These are phyloP conservation scores for Marasmius fiardii DNA, from an alignment of 1,284 basidiomycete genomes.

Conservation along the genomic window DNA sequence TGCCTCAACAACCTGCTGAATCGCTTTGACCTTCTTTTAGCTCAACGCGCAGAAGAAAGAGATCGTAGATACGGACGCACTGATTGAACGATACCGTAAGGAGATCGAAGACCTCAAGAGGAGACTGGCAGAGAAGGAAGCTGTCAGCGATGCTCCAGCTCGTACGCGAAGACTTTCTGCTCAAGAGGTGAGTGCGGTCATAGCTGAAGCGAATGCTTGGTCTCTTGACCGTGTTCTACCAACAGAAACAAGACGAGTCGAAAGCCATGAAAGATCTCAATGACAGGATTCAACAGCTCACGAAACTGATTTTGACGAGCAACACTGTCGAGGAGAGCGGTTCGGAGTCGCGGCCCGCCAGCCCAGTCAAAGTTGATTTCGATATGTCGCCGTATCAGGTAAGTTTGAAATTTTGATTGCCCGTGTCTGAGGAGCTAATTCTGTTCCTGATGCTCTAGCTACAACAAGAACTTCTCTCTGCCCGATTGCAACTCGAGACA, in stretches of 20 bases:
- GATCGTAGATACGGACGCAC: conserved; percentile 87
- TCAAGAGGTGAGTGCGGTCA: conserved; percentile 51
- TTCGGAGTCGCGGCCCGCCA: conserved; percentile 63
- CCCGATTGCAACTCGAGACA: conserved; percentile 70
- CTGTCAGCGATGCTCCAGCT: conserved; percentile 32
- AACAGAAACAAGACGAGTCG: conserved; percentile 72
- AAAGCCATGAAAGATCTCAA: conserved; percentile 81
- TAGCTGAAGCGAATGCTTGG: background rate
- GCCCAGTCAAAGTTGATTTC: conserved; percentile 83
- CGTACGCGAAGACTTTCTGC: conserved; percentile 60
- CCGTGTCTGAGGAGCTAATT: too few relatives aligned
- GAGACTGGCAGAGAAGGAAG: conserved; percentile 66
- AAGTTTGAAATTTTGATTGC: conserved; percentile 33
- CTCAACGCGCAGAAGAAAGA: conserved; percentile 92
- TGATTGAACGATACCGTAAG: conserved; percentile 87
- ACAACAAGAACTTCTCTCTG: conserved; percentile 80
- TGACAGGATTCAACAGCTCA: conserved; percentile 78
- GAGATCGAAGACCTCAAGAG: conserved; percentile 85
- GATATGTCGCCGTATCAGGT: conserved; percentile 77
- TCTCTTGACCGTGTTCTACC: background rate
- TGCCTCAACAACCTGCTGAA: conserved; percentile 6
- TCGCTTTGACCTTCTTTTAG: conserved; percentile 26
- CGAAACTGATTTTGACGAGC: conserved; percentile 84
- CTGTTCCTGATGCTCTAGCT: conserved; percentile 48
- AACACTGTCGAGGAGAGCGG: conserved; percentile 66